Evolutionary conservation across 441 rosid genomes (phyloP), one percentile per base, ranked within the genome.

Genomic region (Erodium chrysanthum): DNA sequence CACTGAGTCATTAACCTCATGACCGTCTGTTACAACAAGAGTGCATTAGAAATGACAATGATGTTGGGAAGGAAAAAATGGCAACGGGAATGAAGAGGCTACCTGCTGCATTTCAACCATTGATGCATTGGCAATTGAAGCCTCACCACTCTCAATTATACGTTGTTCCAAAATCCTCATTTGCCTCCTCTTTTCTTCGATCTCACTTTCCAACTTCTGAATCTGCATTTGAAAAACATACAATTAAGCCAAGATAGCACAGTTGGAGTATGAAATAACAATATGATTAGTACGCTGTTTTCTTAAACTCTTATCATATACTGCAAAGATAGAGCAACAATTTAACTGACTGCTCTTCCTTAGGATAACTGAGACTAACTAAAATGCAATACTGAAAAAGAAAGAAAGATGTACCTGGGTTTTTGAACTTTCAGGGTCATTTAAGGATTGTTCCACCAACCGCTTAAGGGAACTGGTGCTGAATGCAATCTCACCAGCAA

Each of bases 401-500:
- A 33, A 59, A 17, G 66, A 74, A 68, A 65, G 35, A 15, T 37
- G 46, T 80, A 96, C 98, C 77, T 90, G 99, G 73, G 79, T 59
- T 80, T 90, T 87, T 18, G 94, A 86, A 81, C 78, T 78, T 25
- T 89, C 94, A 33, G 98, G 97, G 84, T 92, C 96, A 81, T 86
- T 84, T 67, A 48, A 82, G 58, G 98, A 88, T 77, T 90, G 97
- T 76, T 90, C 99, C 67, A 88, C 83, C 73, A 90, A 77, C 70
- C 99, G 98, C 80, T 96, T 96, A 66, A 96, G 85, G 69, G 98
- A 90, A 79, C 99, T 96, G 12, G 84, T 85, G 80, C 98, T 80
- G 73, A 96, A 88, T 59, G 98, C 99, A 75, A 96, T 85, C 83
- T 96, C 99, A 74, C 88, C 99, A 67, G 99, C 97, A 77, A 92